Base-by-base conservation (phyloP, 345 rosid species). In the Durio zibethinus region DNA sequence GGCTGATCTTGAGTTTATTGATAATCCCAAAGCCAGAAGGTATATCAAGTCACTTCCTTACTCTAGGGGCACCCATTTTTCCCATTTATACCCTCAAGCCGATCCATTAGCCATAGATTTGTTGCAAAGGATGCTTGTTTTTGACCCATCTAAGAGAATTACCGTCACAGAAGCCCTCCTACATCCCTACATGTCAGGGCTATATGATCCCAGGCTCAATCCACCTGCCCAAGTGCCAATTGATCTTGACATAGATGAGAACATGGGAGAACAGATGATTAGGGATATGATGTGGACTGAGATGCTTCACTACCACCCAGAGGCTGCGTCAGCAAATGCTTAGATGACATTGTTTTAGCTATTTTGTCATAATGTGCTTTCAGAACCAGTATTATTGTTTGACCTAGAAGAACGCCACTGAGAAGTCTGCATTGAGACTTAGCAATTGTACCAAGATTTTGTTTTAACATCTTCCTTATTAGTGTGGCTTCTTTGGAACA, bases 241-340 rank as follows among this genome's bases (percentile, higher is more conserved):
- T 31, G 76, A 85, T 81, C 79, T 94, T 3, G 90, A 89, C 76
- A 88, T 90, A 57, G 95, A 89, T 2, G 93, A 91, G 79, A 83
- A 86, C 38, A 76, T 87, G 80, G 89, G 87, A 72, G 92, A 88
- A 75, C 78, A 47, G 11, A 71, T 78, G 85, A 90, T 93, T 45
- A 81, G 97, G 72, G 92, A 93, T 83, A 87, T 86, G 94, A 91
- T 93, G 93, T 93, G 97, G 94, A 72, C 75, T 2, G 97, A 94
- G 83, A 91, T 89, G 86, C 91, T 86, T 35, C 85, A 85, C 76
- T 92, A 91, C 84, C 98, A 90, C 75, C 93, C 97, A 2, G 91
- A 88, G 76, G 87, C 81, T 36, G 88, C 78, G 40, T 65, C 80
- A 16, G 72, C 78, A 80, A 80, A 76, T 65, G 64, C 79, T 33